A percentile compares a stretch with the other conserved stretches of the same genome.
Evolutionary conservation across 441 rosid species (phyloP).

Genomic region (Macaranga tanarius): DNA sequence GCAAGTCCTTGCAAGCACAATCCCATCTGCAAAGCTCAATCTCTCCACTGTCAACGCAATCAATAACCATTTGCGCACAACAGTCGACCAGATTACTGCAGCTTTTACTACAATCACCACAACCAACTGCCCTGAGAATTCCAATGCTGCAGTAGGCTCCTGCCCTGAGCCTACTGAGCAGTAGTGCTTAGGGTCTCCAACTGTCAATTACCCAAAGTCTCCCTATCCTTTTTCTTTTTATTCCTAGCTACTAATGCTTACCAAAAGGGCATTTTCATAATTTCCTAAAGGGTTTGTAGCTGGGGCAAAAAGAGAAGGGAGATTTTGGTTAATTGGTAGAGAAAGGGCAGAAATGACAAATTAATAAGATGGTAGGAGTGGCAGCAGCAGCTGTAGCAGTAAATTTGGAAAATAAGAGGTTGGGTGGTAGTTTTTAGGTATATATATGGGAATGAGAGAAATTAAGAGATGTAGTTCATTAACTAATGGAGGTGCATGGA

Average conservation of each 20-base stretch:
- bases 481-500: not conserved
- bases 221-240: conserved; percentile 15
- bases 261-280: not conserved
- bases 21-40: conserved; percentile 67
- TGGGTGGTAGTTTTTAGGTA: conserved; percentile 12
- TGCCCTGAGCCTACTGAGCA: conserved; percentile 29
- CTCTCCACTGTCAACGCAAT: conserved; percentile 67
- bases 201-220: conserved; percentile 45
- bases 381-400: not conserved
- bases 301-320: conserved; percentile 25
- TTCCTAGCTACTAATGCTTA: not conserved
- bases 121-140: conserved; percentile 18
- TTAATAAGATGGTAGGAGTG: not conserved
- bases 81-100: conserved; percentile 63
- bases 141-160: conserved; percentile 16
- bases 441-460: not conserved
- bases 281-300: not conserved
- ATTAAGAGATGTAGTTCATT: not conserved
- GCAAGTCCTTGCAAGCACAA: conserved; percentile 76
- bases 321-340: conserved; percentile 43
- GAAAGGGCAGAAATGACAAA: conserved; percentile 17
- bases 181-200: conserved; percentile 15
- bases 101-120: conserved; percentile 36
- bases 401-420: conserved; percentile 30
- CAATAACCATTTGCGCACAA: conserved; percentile 64